Evolutionary conservation across 129 eudicot species (phyloP).

Genomic region (Escallonia rubra): DNA sequence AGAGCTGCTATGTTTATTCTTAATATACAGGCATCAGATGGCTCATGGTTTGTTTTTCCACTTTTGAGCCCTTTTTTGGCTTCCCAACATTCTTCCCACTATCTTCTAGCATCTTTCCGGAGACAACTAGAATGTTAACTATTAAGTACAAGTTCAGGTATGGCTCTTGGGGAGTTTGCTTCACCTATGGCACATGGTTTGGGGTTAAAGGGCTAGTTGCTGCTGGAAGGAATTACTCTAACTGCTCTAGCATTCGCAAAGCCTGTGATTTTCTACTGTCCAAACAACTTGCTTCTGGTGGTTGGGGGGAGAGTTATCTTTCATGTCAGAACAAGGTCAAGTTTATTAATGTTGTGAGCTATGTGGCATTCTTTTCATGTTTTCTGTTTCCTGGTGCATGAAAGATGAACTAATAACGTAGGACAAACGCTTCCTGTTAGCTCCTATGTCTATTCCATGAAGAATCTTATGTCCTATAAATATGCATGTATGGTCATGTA

Average conservation of each 20-base stretch:
- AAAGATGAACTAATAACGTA: background rate
- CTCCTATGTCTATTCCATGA: background rate
- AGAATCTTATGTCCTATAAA: background rate
- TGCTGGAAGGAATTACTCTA: constrained; percentile 68
- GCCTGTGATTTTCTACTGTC: constrained; percentile 94
- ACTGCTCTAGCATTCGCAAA: constrained; percentile 61
- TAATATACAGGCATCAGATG: constrained; percentile 64
- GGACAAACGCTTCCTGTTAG: background rate
- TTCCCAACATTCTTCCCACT: background rate
- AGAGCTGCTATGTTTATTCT: constrained; percentile 67
- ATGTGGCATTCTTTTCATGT: constrained; percentile 1
- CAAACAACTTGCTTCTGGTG: constrained; percentile 87
- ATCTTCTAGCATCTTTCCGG: background rate
- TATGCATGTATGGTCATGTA: background rate
- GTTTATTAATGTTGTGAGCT: background rate
- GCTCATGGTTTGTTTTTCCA: constrained; percentile 72
- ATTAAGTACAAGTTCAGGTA: constrained; percentile 48
- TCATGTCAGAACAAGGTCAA: constrained; percentile 92
- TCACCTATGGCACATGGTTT: constrained; percentile 94
- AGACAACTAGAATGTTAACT: constrained; percentile 1
- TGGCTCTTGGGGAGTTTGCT: constrained; percentile 99
- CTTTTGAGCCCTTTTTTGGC: background rate
- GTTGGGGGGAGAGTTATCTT: constrained; percentile 99
- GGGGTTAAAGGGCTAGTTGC: constrained; percentile 84
- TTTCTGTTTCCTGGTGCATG: background rate